Percentiles rank a stretch among this genome's conserved stretches.
Conservation (phyloP, 2,329 filamentous ascomycete species). For the Verticillium dahliae region DNA sequence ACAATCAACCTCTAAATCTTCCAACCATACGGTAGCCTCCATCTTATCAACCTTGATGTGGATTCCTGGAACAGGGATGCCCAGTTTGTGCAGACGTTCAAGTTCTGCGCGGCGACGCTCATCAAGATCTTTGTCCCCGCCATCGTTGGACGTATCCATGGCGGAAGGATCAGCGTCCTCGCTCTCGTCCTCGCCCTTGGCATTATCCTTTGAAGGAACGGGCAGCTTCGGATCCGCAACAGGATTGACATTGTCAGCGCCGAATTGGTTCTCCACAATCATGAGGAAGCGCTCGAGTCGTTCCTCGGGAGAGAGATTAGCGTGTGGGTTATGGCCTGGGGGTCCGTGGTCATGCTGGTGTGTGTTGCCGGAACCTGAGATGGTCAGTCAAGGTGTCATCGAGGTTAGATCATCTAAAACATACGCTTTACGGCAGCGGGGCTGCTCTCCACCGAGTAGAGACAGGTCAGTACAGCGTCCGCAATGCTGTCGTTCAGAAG, state of each 20-base stretch:
- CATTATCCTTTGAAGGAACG: constrained; percentile 21
- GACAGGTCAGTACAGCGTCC: constrained; percentile 90
- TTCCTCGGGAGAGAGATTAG: constrained; percentile 64
- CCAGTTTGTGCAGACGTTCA: constrained; percentile 70
- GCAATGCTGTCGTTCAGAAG: constrained; percentile 96
- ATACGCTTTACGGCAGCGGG: constrained; percentile 91
- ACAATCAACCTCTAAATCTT: constrained; percentile 87
- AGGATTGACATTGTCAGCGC: constrained; percentile 71
- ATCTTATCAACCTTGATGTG: constrained; percentile 84
- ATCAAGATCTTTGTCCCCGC: constrained; percentile 30
- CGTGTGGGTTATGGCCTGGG: constrained; percentile 60
- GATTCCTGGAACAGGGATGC: constrained; percentile 86
- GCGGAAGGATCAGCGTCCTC: constrained; percentile 24
- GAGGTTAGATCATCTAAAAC: constrained; percentile 37
- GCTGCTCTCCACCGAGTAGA: constrained; percentile 87
- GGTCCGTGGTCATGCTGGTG: constrained; percentile 24
- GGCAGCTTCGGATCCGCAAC: constrained; percentile 58
- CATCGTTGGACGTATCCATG: constrained; percentile 19
- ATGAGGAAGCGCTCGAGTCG: constrained; percentile 81
- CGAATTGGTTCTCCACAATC: constrained; percentile 97
- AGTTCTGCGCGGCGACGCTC: constrained; percentile 62
- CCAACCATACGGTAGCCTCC: constrained; percentile 83
- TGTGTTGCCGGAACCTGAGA: constrained; percentile 48
- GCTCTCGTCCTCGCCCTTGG: constrained; percentile 20
- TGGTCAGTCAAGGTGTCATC: background rate